A percentile compares a stretch with the other conserved stretches of the same genome.
Evolutionary conservation across 176 grass and related monocot genomes (phyloP).

Genomic region (Chloris gayana): DNA sequence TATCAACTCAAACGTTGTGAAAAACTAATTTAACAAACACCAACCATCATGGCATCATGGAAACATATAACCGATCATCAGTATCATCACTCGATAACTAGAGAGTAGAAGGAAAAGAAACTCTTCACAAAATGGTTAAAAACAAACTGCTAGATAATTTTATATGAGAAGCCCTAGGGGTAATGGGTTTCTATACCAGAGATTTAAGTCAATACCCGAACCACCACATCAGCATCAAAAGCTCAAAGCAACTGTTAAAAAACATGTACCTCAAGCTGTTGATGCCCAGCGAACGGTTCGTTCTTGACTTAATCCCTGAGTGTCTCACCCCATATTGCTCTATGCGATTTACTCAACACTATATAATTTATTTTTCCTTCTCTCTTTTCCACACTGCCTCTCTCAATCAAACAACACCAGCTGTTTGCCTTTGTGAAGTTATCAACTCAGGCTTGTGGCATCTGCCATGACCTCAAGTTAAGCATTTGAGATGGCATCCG

Average conservation of each 20-base stretch:
- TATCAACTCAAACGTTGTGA: slow-evolving; percentile 31
- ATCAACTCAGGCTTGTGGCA: not conserved
- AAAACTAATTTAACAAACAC: slow-evolving; percentile 18
- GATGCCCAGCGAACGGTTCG: slow-evolving; percentile 58
- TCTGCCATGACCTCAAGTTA: not conserved
- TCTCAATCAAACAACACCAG: not conserved
- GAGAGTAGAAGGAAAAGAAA: not conserved
- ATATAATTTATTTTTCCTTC: slow-evolving; percentile 37
- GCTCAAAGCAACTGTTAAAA: slow-evolving; percentile 3
- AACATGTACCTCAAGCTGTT: not conserved
- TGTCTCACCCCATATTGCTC: slow-evolving; percentile 27
- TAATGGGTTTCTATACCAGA: slow-evolving; percentile 21
- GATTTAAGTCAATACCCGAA: slow-evolving; percentile 87
- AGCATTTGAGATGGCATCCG: slow-evolving; percentile 61
- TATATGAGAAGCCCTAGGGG: slow-evolving; percentile 35
- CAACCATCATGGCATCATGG: slow-evolving; percentile 7
- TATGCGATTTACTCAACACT: slow-evolving; percentile 41
- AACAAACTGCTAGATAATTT: slow-evolving; percentile 22
- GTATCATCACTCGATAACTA: slow-evolving; percentile 15
- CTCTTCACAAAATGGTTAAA: slow-evolving; percentile 36
- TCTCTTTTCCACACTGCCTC: not conserved
- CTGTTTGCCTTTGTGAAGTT: not conserved
- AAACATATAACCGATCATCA: slow-evolving; percentile 19
- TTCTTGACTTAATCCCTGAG: slow-evolving; percentile 77
- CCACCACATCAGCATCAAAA: slow-evolving; percentile 59